Base-by-base conservation (phyloP, 306 rosid genomes). In the Rubus idaeus region DNA sequence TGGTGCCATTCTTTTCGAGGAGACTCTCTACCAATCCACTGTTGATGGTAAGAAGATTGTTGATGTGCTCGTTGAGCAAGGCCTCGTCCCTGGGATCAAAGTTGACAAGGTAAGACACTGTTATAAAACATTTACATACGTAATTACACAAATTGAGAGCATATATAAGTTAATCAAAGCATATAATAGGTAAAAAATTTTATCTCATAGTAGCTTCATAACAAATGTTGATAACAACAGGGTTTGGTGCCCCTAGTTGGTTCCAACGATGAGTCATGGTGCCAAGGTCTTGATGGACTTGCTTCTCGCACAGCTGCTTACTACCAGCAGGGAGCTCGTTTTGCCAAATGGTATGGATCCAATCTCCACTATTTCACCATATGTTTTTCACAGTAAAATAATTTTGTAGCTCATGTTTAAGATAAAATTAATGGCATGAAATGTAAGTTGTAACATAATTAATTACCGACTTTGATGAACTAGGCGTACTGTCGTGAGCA, bases 261-360 rank as follows among this genome's bases (percentile, higher is more conserved):
- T 82, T 93, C 96, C 60, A 93, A 93, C 68, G 74, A 88, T 40
- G 97, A 93, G 86, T 93, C 96, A 26, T 93, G 97, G 97, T 93
- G 97, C 89, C 97, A 93, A 89, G 97, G 97, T 79, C 91, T 92
- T 8, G 97, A 92, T n/a, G 97, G 97, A 52, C 94, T 92, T 56
- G 90, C 96, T 69, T 90, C 97, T 68, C 97, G 96, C 63, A 61
- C 96, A 5, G 96, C 97, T 80, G 96, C 97, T 44, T 92, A 90
- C 96, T 90, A 90, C 84, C 88, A 90, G 80, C 97, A 93, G 65
- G 98, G 98, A 44, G 98, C 98, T 82, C 98, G 98, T 80, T 93
- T 93, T 11, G 98, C 98, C 86, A 91, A 93, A 89, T 93, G 98
- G 98, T 93, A 76, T 75, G 8, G 10, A 64, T 41, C 20, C 44